These are phyloP conservation scores for Trichoderma afroharzianum DNA, from an alignment of 2,329 filamentous ascomycete species.

Conservation along the genomic window DNA sequence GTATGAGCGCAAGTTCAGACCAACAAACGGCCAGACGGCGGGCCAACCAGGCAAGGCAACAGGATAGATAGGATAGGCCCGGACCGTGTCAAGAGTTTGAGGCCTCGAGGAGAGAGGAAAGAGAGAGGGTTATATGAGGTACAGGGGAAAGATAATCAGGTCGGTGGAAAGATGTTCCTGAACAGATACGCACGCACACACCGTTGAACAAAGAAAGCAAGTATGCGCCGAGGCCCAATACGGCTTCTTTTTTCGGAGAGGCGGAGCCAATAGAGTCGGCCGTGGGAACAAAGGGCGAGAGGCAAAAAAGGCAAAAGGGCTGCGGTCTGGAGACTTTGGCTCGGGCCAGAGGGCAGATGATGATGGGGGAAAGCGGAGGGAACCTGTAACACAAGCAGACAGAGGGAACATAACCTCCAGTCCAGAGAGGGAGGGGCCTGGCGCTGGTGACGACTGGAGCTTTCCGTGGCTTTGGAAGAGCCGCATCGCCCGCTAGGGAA, in stretches of 20 bases:
- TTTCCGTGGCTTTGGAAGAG: neutral
- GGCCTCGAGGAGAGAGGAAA: neutral
- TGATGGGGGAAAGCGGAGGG: conserved; percentile 1
- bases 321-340: neutral
- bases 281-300: neutral
- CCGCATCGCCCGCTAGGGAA: conserved; percentile 3
- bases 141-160: neutral
- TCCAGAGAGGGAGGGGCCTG: neutral
- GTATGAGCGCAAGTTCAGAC: neutral
- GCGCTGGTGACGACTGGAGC: neutral
- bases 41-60: neutral
- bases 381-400: neutral
- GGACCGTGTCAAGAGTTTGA: neutral
- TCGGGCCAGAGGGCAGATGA: conserved; percentile 1
- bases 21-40: neutral
- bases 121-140: neutral
- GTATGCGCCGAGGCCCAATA: neutral
- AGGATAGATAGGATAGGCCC: neutral
- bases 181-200: neutral
- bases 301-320: neutral
- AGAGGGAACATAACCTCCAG: neutral
- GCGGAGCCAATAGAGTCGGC: neutral
- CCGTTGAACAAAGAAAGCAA: neutral
- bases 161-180: neutral
- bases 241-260: neutral